Percentiles rank a stretch among this genome's conserved stretches.
These are phyloP conservation scores for Rhodocollybia butyracea DNA, from an alignment of 768 basidiomycete species.

Conservation along the genomic window DNA sequence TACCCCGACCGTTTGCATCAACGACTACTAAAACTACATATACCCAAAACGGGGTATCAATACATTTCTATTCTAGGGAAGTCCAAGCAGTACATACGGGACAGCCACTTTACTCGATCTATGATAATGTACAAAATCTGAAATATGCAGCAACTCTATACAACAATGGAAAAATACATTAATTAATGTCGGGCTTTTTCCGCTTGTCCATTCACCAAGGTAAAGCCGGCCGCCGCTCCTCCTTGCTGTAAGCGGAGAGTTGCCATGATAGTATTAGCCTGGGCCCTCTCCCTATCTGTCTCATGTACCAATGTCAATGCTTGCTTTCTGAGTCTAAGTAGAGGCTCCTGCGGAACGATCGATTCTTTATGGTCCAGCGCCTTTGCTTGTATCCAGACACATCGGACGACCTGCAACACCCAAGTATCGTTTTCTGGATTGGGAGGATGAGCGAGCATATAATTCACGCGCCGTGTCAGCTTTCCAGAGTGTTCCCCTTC, in stretches of 20 bases:
- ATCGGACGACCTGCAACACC: neutral
- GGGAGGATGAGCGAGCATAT: neutral
- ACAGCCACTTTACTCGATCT: too few relatives aligned
- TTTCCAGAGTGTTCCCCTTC: neutral
- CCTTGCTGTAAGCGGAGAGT: neutral
- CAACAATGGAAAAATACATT: too few relatives aligned
- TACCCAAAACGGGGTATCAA: too few relatives aligned
- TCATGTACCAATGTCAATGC: neutral
- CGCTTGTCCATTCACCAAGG: neutral
- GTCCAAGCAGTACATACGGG: too few relatives aligned
- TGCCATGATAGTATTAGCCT: neutral
- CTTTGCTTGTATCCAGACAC: neutral
- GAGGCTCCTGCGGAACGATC: neutral
- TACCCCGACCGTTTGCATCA: too few relatives aligned
- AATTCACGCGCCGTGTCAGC: neutral
- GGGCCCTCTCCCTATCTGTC: neutral
- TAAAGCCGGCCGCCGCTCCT: neutral
- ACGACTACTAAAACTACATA: too few relatives aligned
- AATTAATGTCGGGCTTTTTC: too few relatives aligned
- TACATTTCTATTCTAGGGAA: too few relatives aligned
- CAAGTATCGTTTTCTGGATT: neutral
- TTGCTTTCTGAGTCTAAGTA: neutral
- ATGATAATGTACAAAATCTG: too few relatives aligned
- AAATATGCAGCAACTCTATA: too few relatives aligned
- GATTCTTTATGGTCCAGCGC: neutral